Percentiles rank a stretch among this genome's conserved stretches.
These are phyloP conservation scores for Castanea sativa DNA, from an alignment of 306 rosid genomes.

Conservation along the genomic window DNA sequence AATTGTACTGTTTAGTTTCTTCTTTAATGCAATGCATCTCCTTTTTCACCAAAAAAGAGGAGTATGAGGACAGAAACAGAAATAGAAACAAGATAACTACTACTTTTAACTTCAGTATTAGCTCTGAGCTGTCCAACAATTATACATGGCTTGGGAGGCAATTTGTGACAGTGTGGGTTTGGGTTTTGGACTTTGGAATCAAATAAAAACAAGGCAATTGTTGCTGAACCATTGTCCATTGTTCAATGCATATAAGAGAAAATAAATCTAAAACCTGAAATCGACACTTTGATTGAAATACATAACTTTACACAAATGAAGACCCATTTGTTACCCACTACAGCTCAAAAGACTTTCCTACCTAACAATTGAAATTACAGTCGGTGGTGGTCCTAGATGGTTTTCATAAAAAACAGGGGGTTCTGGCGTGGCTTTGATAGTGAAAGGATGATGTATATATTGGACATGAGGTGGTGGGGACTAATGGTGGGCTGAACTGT, in stretches of 20 bases:
- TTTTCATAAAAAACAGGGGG: background rate
- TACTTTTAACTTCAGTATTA: background rate
- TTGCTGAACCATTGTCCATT: background rate
- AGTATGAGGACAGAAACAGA: too few relatives aligned
- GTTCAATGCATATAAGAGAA: background rate
- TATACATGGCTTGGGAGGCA: background rate
- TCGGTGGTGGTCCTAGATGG: background rate
- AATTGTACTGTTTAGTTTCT: too few relatives aligned
- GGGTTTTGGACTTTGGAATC: background rate
- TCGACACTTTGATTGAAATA: background rate
- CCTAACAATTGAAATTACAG: background rate
- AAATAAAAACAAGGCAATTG: background rate
- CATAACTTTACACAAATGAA: slow-evolving; percentile 21
- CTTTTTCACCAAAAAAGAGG: too few relatives aligned
- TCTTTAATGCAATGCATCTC: too few relatives aligned
- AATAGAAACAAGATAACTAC: too few relatives aligned
- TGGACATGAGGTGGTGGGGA: background rate
- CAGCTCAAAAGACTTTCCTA: background rate
- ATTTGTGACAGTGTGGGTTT: background rate
- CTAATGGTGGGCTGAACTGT: background rate
- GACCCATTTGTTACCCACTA: slow-evolving; percentile 19
- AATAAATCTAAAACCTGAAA: background rate
- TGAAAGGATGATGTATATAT: slow-evolving; percentile 2
- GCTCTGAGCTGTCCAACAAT: background rate
- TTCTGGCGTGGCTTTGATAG: slow-evolving; percentile 18